These are phyloP conservation scores for Tuber melanosporum DNA, from an alignment of 495 filamentous ascomycete species.

Conservation along the genomic window DNA sequence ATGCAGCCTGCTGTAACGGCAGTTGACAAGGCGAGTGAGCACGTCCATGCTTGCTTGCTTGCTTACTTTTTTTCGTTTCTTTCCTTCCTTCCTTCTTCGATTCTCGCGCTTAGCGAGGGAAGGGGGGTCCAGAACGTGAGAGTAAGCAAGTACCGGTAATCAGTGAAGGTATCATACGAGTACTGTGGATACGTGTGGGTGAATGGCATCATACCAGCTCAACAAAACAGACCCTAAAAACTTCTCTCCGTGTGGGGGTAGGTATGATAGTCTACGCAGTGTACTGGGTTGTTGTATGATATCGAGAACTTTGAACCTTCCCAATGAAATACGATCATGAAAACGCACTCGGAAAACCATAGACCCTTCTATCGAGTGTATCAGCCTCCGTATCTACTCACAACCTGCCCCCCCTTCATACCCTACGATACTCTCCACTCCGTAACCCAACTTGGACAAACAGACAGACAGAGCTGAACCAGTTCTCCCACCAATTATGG, in stretches of 20 bases:
- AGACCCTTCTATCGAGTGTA: background rate
- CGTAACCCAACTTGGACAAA: background rate
- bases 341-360: background rate
- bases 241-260: too few species aligned
- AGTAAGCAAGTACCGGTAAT: background rate
- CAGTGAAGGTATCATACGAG: background rate
- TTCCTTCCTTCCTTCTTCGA: background rate
- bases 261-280: too few species aligned
- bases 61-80: background rate
- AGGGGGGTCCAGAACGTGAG: background rate
- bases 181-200: background rate
- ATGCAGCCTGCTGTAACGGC: background rate
- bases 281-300: too few species aligned
- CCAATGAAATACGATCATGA: background rate
- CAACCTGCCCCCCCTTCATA: background rate
- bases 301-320: too few species aligned
- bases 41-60: background rate
- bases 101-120: background rate
- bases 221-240: too few species aligned
- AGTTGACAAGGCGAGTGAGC: background rate
- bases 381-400: background rate
- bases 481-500: background rate
- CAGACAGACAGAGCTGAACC: background rate
- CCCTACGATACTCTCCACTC: background rate
- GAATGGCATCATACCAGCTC: too few species aligned